Evolutionary conservation across 1,284 basidiomycete genomes (phyloP).

Genomic region (Cryptococcus hybrid): DNA sequence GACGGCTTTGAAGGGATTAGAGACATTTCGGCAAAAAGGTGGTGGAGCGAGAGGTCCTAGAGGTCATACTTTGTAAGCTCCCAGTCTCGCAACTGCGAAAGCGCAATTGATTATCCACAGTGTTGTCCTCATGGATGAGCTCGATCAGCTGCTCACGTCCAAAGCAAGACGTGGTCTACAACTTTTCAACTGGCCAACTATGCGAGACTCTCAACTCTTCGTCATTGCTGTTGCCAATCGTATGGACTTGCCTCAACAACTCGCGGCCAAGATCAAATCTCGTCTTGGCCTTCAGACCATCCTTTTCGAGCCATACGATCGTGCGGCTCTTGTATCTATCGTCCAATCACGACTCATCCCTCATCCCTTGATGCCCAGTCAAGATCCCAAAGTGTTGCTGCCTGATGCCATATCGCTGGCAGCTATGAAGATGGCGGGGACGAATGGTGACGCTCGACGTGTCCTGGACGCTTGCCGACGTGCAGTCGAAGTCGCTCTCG

Average conservation of each 20-base stretch:
- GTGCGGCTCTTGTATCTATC: conserved; percentile 77
- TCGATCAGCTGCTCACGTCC: conserved; percentile 91
- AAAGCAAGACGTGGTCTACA: conserved; percentile 99
- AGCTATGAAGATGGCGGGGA: conserved; percentile 85
- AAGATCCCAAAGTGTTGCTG: conserved; percentile 61
- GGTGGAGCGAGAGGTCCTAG: conserved; percentile 47
- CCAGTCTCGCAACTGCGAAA: neutral
- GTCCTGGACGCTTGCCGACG: conserved; percentile 92
- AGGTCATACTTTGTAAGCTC: conserved; percentile 49
- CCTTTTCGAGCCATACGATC: conserved; percentile 90
- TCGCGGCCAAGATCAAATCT: conserved; percentile 88
- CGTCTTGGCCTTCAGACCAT: conserved; percentile 94
- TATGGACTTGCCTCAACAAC: conserved; percentile 95
- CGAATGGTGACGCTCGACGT: conserved; percentile 91
- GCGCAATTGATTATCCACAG: conserved; percentile 51
- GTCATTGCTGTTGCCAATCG: conserved; percentile 98
- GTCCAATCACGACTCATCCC: conserved; percentile 70
- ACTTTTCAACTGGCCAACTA: conserved; percentile 99
- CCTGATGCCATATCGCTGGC: conserved; percentile 82
- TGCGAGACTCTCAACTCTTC: conserved; percentile 79
- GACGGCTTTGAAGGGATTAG: conserved; percentile 47
- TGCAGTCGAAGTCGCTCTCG: conserved; percentile 71
- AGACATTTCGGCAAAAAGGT: conserved; percentile 45
- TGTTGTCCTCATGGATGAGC: conserved; percentile 96
- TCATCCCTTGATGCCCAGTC: conserved; percentile 55